These are phyloP conservation scores for Daldinia bambusicola DNA, from an alignment of 495 filamentous ascomycete species.

Conservation along the genomic window DNA sequence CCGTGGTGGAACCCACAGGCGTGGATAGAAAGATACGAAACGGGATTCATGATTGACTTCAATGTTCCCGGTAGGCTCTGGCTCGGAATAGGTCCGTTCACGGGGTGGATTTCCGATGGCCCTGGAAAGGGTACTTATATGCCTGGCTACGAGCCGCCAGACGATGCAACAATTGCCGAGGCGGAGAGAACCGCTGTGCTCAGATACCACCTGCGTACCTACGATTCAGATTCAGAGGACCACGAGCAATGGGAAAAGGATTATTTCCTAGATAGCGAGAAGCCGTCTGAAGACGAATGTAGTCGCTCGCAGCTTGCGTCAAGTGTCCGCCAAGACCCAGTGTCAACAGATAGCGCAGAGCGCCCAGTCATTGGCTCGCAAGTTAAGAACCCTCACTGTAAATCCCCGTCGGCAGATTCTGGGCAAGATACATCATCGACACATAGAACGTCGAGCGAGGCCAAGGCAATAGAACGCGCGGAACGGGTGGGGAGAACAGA, in stretches of 20 bases:
- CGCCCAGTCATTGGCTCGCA: too few relatives aligned
- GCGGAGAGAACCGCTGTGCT: constrained; percentile 25
- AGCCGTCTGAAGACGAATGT: neutral
- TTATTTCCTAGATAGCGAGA: neutral
- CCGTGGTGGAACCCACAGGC: constrained; percentile 19
- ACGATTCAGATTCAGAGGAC: constrained; percentile 6
- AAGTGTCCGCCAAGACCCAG: too few relatives aligned
- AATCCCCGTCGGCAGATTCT: neutral
- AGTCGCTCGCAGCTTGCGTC: neutral
- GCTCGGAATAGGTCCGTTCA: constrained; percentile 25
- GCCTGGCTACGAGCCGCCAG: constrained; percentile 19
- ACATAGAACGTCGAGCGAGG: neutral
- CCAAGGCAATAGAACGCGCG: constrained; percentile 3
- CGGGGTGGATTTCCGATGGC: constrained; percentile 26
- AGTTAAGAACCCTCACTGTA: neutral
- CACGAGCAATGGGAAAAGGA: neutral
- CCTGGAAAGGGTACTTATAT: constrained; percentile 21
- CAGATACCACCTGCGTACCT: neutral
- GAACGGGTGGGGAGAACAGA: constrained; percentile 19
- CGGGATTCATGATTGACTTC: constrained; percentile 6
- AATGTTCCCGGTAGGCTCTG: constrained; percentile 6
- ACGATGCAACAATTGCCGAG: constrained; percentile 14
- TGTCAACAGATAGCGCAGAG: neutral
- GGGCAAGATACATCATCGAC: neutral
- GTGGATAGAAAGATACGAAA: constrained; percentile 35